These are phyloP conservation scores for Xylaria cubensis DNA, from an alignment of 495 filamentous ascomycete genomes.

Conservation along the genomic window DNA sequence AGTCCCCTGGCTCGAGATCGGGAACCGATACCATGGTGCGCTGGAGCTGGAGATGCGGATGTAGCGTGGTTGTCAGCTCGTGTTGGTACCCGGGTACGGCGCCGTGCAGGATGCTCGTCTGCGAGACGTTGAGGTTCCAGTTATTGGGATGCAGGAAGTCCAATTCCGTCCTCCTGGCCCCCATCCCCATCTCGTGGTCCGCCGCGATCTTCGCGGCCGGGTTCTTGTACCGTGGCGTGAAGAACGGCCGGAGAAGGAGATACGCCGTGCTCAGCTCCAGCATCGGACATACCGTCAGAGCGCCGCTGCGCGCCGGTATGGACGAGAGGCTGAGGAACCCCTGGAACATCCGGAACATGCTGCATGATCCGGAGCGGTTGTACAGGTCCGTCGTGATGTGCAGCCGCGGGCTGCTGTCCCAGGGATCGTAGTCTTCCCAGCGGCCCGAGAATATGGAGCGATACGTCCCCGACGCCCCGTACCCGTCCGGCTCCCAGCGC, in stretches of 20 bases:
- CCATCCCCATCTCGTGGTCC: slow-evolving; percentile 17
- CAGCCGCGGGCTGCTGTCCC: slow-evolving; percentile 75
- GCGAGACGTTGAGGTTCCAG: slow-evolving; percentile 47
- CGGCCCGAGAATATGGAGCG: slow-evolving; percentile 70
- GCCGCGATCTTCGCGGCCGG: slow-evolving; percentile 11
- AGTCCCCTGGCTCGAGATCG: slow-evolving; percentile 78
- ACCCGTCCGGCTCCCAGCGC: slow-evolving; percentile 86
- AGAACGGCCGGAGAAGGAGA: slow-evolving; percentile 85
- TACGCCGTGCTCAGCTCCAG: slow-evolving; percentile 80
- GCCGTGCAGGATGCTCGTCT: slow-evolving; percentile 70
- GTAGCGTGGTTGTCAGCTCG: slow-evolving; percentile 69
- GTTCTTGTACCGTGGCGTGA: slow-evolving; percentile 54
- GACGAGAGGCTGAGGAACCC: slow-evolving; percentile 79
- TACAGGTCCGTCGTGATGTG: slow-evolving; percentile 78
- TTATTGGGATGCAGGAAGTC: slow-evolving; percentile 38
- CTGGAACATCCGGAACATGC: slow-evolving; percentile 87
- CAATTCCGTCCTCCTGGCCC: slow-evolving; percentile 19
- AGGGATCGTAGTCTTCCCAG: slow-evolving; percentile 86
- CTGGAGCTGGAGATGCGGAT: slow-evolving; percentile 77
- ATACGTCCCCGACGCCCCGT: slow-evolving; percentile 72
- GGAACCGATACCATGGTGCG: slow-evolving; percentile 78
- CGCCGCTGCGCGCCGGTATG: slow-evolving; percentile 69
- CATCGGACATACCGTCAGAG: slow-evolving; percentile 79
- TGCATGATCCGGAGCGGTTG: slow-evolving; percentile 80
- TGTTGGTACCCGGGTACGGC: slow-evolving; percentile 78